Evolutionary conservation across 192 early-diverging fungal genomes (phyloP), one percentile per base, ranked within the genome.

Genomic region (Mortierella hygrophila): DNA sequence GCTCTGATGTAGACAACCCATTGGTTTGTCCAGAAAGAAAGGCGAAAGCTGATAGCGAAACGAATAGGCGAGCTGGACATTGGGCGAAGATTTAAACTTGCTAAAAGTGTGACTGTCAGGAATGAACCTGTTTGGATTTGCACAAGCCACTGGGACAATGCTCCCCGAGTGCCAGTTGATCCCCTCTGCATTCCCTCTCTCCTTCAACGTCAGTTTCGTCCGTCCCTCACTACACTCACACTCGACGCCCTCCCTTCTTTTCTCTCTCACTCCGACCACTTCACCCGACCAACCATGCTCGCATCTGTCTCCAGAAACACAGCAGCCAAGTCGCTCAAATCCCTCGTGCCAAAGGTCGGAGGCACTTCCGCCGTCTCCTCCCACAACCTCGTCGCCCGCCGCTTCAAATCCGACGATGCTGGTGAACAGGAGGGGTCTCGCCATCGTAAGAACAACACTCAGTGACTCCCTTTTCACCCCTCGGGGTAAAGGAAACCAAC

Each of bases 351-450:
- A 35, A 69, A 72, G 74, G 47, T 74, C 37, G 77, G 46, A 60
- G 73, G 55, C 38, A 73, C 47, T 41, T 57, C 78, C 52, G 21
- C 78, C 40, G 26, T 63, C 35, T 52, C 78, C 5, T 57, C 84
- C 16, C 75, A 86, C 76, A 81, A 77, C 68, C 21, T 86, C 16
- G 79, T 86, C 41, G n/a, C 84, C 4, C 75, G 78, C 49, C 79
- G 84, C 23, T 86, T 73, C 65, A 86, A 81, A 37, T 81, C 75
- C 26, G 60, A 76, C 72, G 20, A 60, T 68, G 60, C 72, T 23
- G 78, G 26, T 2, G 79, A 81, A 18, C 77, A 83, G 23, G 78
- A 79, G 26, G 75, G 73, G 10, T 11, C 70, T 44, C 75, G 78
- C 54, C 44, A 65, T 20, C 75, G 84, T 86, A 86, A 77, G 79